Percentiles rank a stretch among this genome's conserved stretches.
These are phyloP conservation scores for Hondaea fermentalgiana DNA, from an alignment of 108 stramenopile genomes.

Conservation along the genomic window DNA sequence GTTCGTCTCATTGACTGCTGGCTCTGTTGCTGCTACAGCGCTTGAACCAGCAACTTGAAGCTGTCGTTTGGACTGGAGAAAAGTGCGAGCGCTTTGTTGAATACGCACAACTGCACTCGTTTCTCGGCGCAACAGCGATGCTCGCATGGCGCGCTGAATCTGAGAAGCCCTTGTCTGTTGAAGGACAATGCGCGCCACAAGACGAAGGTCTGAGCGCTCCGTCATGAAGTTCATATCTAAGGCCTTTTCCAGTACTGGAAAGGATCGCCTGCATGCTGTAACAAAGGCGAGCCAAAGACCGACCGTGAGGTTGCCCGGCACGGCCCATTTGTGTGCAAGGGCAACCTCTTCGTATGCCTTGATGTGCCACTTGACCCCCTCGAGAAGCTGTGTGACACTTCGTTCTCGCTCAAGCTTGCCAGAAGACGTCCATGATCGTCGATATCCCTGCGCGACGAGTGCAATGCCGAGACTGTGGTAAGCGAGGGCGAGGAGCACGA, in stretches of 20 bases:
- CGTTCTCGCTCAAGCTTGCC: neutral
- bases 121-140: neutral
- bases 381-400: neutral
- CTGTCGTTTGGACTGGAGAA: neutral
- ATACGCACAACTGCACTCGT: neutral
- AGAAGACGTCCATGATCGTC: neutral
- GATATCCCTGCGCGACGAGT: neutral
- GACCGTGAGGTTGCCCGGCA: neutral
- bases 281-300: neutral
- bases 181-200: neutral
- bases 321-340: neutral
- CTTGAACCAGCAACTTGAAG: too few relatives aligned
- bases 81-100: neutral
- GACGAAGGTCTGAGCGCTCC: neutral
- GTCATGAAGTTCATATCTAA: neutral
- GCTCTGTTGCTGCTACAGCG: too few relatives aligned
- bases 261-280: neutral
- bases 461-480: neutral
- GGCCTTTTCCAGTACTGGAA: neutral
- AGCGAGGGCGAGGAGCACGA: neutral
- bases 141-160: neutral
- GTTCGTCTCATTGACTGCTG: too few relatives aligned
- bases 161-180: neutral
- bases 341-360: neutral
- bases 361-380: neutral